Conservation (phyloP, 108 stramenopile species). For the Fragilariopsis cylindrus region DNA sequence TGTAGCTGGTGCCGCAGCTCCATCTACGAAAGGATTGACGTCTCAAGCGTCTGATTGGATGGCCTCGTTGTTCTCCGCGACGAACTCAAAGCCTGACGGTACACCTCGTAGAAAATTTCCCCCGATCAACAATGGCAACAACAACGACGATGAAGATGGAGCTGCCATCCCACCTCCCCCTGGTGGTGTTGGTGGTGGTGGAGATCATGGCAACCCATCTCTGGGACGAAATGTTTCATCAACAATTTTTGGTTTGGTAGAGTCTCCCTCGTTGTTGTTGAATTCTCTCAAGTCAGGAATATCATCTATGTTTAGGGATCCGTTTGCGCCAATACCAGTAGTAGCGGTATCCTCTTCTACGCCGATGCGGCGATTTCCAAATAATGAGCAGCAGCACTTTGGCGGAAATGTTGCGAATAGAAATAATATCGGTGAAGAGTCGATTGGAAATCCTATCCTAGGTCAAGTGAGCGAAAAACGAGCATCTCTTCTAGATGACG, state of each 20-base stretch:
- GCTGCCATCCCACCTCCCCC: not conserved
- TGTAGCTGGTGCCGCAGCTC: not conserved
- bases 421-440: too few species aligned
- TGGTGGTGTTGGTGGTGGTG: not conserved
- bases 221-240: conserved; percentile 23
- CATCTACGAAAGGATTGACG: conserved; percentile 32
- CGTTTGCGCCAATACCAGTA: not conserved
- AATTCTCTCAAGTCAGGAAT: conserved; percentile 28
- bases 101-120: not conserved
- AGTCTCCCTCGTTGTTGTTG: conserved; percentile 33
- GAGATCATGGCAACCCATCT: not conserved
- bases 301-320: conserved; percentile 22
- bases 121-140: not conserved
- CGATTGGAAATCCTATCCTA: not conserved
- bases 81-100: too few species aligned
- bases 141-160: conserved; percentile 2
- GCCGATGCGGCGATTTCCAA: not conserved
- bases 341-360: not conserved
- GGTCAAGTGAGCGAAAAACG: not conserved
- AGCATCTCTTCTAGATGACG: conserved; percentile 2
- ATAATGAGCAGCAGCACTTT: not conserved
- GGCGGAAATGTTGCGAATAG: too few species aligned
- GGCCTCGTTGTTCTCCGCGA: conserved; percentile 35
- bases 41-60: conserved; percentile 55
- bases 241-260: conserved; percentile 27